Percentiles rank a stretch among this genome's conserved stretches.
These are phyloP conservation scores for Cystofilobasidium ferigula DNA, from an alignment of 768 basidiomycete genomes.

Conservation along the genomic window DNA sequence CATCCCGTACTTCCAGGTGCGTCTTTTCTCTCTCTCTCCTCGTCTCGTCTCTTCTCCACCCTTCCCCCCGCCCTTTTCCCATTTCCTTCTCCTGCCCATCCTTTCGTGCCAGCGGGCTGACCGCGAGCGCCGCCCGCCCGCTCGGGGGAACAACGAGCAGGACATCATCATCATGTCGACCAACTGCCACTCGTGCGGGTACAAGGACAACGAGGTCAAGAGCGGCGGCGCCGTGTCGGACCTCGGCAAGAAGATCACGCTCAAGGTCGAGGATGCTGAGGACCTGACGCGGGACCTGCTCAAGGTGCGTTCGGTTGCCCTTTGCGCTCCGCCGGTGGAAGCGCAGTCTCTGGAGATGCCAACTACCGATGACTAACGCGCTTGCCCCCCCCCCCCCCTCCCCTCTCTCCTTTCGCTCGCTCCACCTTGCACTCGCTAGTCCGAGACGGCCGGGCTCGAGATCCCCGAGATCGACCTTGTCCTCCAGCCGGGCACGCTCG, in stretches of 20 bases:
- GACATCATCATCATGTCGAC: slow-evolving; percentile 97
- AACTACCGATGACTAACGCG: too few relatives aligned
- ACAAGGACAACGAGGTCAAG: slow-evolving; percentile 96
- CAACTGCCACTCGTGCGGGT: slow-evolving; percentile 89
- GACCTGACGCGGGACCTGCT: slow-evolving; percentile 87
- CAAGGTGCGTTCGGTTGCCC: slow-evolving; percentile 51
- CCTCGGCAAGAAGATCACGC: slow-evolving; percentile 70
- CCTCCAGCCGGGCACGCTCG: slow-evolving; percentile 83
- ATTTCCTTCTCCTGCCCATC: background rate
- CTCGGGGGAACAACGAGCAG: slow-evolving; percentile 47
- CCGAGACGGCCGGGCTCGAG: slow-evolving; percentile 75
- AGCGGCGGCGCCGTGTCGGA: slow-evolving; percentile 79
- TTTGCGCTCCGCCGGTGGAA: background rate
- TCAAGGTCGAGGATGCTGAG: slow-evolving; percentile 83
- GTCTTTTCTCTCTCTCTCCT: slow-evolving; percentile 23
- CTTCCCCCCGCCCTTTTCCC: background rate
- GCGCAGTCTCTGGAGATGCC: background rate
- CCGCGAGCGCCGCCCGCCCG: background rate
- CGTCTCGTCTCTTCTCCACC: background rate
- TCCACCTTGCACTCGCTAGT: slow-evolving; percentile 44
- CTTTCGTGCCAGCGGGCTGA: background rate
- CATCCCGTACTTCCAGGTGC: slow-evolving; percentile 93
- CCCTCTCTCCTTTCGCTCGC: background rate
- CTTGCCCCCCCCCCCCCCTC: background rate
- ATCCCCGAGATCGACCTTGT: slow-evolving; percentile 93